Conservation (phyloP, 208 protist species). For the Jaenimonas drosophilae region DNA sequence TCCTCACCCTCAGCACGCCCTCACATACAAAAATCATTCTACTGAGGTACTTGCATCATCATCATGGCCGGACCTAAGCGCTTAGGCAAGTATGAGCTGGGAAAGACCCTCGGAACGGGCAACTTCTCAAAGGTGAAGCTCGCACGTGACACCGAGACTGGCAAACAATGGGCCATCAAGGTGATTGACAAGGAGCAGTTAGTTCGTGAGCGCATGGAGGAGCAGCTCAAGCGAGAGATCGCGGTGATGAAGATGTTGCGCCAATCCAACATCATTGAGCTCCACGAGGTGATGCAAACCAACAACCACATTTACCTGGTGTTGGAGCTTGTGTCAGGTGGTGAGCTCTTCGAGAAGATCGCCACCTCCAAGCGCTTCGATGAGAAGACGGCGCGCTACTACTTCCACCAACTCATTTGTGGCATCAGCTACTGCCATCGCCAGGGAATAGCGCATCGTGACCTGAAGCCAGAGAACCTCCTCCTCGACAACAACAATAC, state of each 20-base stretch:
- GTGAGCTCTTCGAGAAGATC: conserved; percentile 92
- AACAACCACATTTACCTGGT: conserved; percentile 86
- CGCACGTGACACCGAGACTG: conserved; percentile 50
- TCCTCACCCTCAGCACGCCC: too few species aligned
- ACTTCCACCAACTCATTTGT: conserved; percentile 93
- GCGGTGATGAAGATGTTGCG: conserved; percentile 80
- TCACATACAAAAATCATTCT: too few species aligned
- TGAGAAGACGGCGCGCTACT: conserved; percentile 78
- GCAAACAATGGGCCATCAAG: conserved; percentile 81
- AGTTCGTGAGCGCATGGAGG: conserved; percentile 78
- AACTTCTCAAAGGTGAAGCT: conserved; percentile 87
- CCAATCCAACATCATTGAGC: conserved; percentile 81
- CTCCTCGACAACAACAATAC: conserved; percentile 61
- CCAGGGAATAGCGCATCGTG: conserved; percentile 80
- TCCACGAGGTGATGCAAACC: conserved; percentile 86
- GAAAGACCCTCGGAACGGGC: conserved; percentile 74
- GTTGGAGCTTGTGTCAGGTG: conserved; percentile 85
- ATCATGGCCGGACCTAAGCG: conserved; percentile 39
- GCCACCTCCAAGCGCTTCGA: conserved; percentile 57
- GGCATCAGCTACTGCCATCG: conserved; percentile 89
- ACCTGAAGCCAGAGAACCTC: conserved; percentile 90
- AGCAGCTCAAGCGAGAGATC: conserved; percentile 88
- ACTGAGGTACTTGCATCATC: too few species aligned
- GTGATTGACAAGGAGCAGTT: conserved; percentile 85
- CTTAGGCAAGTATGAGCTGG: conserved; percentile 84